Evolutionary conservation across 2,329 filamentous ascomycete genomes (phyloP), one percentile per base, ranked within the genome.

Genomic region (Scedosporium apiospermum): DNA sequence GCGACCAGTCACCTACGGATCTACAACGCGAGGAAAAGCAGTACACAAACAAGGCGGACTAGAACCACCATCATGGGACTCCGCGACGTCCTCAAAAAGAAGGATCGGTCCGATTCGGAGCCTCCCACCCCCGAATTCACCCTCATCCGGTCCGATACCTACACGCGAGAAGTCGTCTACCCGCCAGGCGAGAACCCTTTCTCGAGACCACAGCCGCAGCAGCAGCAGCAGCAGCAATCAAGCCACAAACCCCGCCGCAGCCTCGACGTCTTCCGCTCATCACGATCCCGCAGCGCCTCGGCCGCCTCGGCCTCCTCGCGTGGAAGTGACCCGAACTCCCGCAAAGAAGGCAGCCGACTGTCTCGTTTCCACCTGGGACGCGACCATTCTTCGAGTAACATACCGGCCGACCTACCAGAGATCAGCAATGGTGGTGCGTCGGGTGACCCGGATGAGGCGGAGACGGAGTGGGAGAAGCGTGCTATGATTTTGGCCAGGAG

Each of bases 381-480:
- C 71, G 77, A 70, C 70, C 82, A 77, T 55, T 79, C 82, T 65
- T 91, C 91, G 65, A 83, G 87, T 26, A 88, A 90, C 73, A 83
- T 98, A 44, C 93, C 95, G 1, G 75, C 82, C 61, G 83, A 96
- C 75, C 81, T 98, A 61, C 93, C 93, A 23, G 87, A 88, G 65
- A 91, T 96, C 63, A 77, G 80, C 58, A 59, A 51, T n/a, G 42
- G 14, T 10, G 60, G 71, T 70, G 72, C 76, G 67, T 73, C 76
- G 66, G 72, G 76, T 66, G 75, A 78, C 69, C 73, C 77, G 66
- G 71, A 76, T 63, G 78, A 77, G 73, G 69, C 53, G 70, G 89
- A 96, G 78, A 85, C 85, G 64, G 83, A 89, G 75, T 99, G 95
- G 95, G 95, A 98, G 80, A 88, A 90, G 77, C 83, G 93, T 64